Conservation (phyloP, 495 filamentous ascomycete species). For the Bathelium albidoporum region DNA sequence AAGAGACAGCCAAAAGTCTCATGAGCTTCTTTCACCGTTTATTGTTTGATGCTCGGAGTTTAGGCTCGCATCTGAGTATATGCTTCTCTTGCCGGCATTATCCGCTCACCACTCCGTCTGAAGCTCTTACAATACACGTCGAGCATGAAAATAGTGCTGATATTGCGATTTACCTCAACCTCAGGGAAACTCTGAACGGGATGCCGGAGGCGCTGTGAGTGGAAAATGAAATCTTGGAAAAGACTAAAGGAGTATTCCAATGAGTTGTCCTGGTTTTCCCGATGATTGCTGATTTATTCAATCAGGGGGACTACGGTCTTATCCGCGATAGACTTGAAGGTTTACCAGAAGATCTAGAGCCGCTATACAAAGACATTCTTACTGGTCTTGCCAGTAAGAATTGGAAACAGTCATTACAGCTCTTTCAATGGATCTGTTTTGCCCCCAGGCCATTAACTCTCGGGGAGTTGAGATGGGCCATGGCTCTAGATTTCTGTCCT, state of each 20-base stretch:
- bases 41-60: not conserved
- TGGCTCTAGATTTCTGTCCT: not conserved
- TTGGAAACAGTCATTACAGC: conserved; percentile 24
- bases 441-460: conserved; percentile 12
- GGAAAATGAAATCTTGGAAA: conserved; percentile 7
- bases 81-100: conserved; percentile 35
- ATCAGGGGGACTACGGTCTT: conserved; percentile 11
- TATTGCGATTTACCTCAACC: conserved; percentile 25
- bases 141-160: conserved; percentile 19
- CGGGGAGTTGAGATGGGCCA: not conserved
- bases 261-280: conserved; percentile 23
- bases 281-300: conserved; percentile 15
- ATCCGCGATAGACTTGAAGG: conserved; percentile 8
- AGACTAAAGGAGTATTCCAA: conserved; percentile 21
- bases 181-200: conserved; percentile 17
- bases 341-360: conserved; percentile 1
- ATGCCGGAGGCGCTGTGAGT: not conserved
- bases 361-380: conserved; percentile 4
- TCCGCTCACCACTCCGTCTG: conserved; percentile 25
- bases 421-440: conserved; percentile 20
- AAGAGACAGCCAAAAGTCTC: conserved; percentile 5
- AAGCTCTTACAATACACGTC: conserved; percentile 19
- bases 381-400: conserved; percentile 25
- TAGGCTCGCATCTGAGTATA: conserved; percentile 19
- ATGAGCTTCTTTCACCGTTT: conserved; percentile 9